These are phyloP conservation scores for Podospora conica DNA, from an alignment of 495 filamentous ascomycete species.

Conservation along the genomic window DNA sequence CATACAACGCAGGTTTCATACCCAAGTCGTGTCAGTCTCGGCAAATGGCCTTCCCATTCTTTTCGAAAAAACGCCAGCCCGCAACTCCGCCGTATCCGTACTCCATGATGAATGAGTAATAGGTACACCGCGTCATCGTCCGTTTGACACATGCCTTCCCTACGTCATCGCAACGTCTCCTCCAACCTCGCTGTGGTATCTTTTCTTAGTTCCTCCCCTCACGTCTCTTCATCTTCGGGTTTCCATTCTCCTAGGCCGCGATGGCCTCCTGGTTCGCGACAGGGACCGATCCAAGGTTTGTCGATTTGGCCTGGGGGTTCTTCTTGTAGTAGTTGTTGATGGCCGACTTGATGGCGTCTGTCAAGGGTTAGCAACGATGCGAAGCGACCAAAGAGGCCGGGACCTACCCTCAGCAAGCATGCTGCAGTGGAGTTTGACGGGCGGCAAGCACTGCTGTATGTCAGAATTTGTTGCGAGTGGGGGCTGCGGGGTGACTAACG, in stretches of 20 bases:
- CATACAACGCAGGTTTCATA: not conserved
- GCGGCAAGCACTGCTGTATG: conserved; percentile 60
- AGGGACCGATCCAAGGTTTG: conserved; percentile 65
- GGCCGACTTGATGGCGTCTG: conserved; percentile 93
- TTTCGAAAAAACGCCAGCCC: conserved; percentile 6
- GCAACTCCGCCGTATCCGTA: conserved; percentile 13
- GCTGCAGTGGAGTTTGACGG: conserved; percentile 96
- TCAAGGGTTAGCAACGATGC: not conserved
- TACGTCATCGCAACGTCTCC: not conserved
- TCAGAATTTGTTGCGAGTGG: not conserved
- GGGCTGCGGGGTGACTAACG: conserved; percentile 5
- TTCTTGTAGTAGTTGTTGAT: conserved; percentile 97
- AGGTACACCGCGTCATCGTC: not conserved
- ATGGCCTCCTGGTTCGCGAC: conserved; percentile 25
- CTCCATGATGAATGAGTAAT: conserved; percentile 9
- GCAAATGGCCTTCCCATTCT: not conserved
- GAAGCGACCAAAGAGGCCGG: not conserved
- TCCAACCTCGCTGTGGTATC: not conserved
- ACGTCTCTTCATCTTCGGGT: not conserved
- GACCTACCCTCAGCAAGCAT: conserved; percentile 80
- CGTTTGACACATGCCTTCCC: not conserved
- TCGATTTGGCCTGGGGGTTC: conserved; percentile 68
- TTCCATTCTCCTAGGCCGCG: conserved; percentile 9
- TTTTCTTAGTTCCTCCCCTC: not conserved
- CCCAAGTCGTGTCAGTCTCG: not conserved